Conservation (phyloP, 305 asterid species). For the Petunia hybrid region DNA sequence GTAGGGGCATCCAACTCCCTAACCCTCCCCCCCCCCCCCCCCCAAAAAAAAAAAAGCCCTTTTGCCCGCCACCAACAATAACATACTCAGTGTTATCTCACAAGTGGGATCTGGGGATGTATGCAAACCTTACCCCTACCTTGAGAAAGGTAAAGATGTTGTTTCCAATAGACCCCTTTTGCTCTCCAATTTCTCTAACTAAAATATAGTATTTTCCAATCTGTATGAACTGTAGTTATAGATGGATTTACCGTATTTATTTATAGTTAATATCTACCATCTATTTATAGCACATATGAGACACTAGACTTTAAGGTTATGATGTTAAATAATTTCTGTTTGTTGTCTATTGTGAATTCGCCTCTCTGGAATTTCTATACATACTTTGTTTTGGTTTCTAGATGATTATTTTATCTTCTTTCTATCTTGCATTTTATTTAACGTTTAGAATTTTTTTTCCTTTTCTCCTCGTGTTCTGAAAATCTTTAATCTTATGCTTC, state of each 20-base stretch:
- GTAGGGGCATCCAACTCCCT: neutral
- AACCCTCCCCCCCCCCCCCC: neutral
- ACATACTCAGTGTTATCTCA: too few relatives aligned
- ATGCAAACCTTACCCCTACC: too few relatives aligned
- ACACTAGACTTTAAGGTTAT: neutral
- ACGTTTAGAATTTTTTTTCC: neutral
- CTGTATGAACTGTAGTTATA: neutral
- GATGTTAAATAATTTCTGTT: neutral
- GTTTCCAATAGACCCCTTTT: neutral
- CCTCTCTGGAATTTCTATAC: neutral
- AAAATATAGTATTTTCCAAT: slow-evolving; percentile 8
- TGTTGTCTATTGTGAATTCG: neutral
- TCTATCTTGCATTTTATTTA: slow-evolving; percentile 26
- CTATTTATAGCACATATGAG: slow-evolving; percentile 8
- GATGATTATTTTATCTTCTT: neutral
- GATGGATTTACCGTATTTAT: neutral
- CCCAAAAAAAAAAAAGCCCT: too few relatives aligned
- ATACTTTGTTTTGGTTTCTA: slow-evolving; percentile 13
- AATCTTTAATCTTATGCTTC: slow-evolving; percentile 34
- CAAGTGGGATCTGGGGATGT: too few relatives aligned
- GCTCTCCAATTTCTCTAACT: neutral
- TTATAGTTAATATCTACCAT: neutral
- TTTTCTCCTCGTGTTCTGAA: slow-evolving; percentile 32
- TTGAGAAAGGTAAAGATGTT: too few relatives aligned
- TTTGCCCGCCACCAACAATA: too few relatives aligned